These are phyloP conservation scores for Dryadomyces quercus-mongolicae DNA, from an alignment of 2,329 filamentous ascomycete species.

Conservation along the genomic window DNA sequence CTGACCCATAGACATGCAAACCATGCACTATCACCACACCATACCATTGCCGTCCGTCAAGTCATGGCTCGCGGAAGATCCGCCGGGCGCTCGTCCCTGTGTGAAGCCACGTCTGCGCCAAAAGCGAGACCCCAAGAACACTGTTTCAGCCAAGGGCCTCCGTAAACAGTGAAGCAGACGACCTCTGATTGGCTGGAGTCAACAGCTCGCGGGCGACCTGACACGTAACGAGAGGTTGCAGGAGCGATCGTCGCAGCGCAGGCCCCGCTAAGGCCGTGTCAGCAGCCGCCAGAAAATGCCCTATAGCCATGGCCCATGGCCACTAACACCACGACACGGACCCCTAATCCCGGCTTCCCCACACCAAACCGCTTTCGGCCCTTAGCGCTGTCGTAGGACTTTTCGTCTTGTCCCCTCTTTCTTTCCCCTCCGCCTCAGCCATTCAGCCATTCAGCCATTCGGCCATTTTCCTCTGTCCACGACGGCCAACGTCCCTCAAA, in stretches of 20 bases:
- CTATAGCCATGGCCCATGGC: neutral
- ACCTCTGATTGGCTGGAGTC: neutral
- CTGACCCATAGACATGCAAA: too few species aligned
- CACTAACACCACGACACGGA: too few species aligned
- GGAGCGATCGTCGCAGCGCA: neutral
- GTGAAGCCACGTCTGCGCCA: too few species aligned
- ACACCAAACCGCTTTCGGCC: slow-evolving; percentile 8
- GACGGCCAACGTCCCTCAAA: neutral
- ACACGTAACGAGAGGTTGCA: neutral
- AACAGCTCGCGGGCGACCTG: neutral
- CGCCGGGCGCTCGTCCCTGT: too few species aligned
- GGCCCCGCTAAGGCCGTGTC: slow-evolving; percentile 1
- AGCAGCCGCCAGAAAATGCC: slow-evolving; percentile 2
- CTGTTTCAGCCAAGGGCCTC: neutral
- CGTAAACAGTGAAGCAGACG: neutral
- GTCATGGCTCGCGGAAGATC: too few species aligned
- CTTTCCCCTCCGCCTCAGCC: neutral
- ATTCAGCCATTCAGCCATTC: neutral
- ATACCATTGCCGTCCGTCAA: too few species aligned
- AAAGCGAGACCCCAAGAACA: too few species aligned
- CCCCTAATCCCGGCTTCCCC: slow-evolving; percentile 3
- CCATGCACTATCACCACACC: too few species aligned
- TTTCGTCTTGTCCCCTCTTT: neutral
- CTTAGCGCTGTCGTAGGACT: slow-evolving; percentile 3
- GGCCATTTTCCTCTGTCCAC: neutral